Percentiles rank a stretch among this genome's conserved stretches.
These are phyloP conservation scores for Phaffomyces opuntiae DNA, from an alignment of 805 yeast genomes.

Conservation along the genomic window DNA sequence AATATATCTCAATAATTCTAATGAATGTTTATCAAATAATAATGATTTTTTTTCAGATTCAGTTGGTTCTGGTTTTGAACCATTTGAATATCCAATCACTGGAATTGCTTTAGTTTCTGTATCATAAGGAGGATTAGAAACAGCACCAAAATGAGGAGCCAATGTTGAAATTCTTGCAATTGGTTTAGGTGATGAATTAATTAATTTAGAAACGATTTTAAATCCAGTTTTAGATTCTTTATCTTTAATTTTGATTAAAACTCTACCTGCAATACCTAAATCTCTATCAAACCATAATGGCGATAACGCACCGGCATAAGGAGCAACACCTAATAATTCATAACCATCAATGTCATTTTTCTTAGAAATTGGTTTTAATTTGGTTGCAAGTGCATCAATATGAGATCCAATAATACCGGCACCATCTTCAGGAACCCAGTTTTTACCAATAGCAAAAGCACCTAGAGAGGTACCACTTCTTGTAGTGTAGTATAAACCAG, in stretches of 20 bases:
- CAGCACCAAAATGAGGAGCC: slow-evolving; percentile 82
- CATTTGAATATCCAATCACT: slow-evolving; percentile 51
- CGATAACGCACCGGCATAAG: slow-evolving; percentile 67
- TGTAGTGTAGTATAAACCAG: slow-evolving; percentile 58
- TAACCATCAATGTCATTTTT: slow-evolving; percentile 63
- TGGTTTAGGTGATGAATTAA: slow-evolving; percentile 58
- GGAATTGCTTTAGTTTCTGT: slow-evolving; percentile 75
- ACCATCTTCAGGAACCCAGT: slow-evolving; percentile 60
- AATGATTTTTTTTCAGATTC: slow-evolving; percentile 60
- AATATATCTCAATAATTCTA: slow-evolving; percentile 60
- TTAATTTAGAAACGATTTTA: slow-evolving; percentile 35
- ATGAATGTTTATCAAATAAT: slow-evolving; percentile 59
- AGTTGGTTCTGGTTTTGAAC: slow-evolving; percentile 38
- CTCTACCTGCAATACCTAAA: slow-evolving; percentile 76
- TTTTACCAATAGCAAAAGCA: slow-evolving; percentile 62
- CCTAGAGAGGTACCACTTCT: slow-evolving; percentile 63
- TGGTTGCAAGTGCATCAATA: slow-evolving; percentile 62
- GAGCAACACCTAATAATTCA: slow-evolving; percentile 75
- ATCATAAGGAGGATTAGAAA: slow-evolving; percentile 65
- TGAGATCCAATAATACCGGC: slow-evolving; percentile 72
- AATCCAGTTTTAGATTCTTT: slow-evolving; percentile 21
- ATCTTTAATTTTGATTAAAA: slow-evolving; percentile 41
- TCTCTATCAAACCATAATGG: slow-evolving; percentile 80
- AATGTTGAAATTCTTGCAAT: slow-evolving; percentile 78
- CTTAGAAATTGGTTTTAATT: slow-evolving; percentile 65